Conservation (phyloP, 2,329 filamentous ascomycete genomes). For the Waltergamsia citrina region DNA sequence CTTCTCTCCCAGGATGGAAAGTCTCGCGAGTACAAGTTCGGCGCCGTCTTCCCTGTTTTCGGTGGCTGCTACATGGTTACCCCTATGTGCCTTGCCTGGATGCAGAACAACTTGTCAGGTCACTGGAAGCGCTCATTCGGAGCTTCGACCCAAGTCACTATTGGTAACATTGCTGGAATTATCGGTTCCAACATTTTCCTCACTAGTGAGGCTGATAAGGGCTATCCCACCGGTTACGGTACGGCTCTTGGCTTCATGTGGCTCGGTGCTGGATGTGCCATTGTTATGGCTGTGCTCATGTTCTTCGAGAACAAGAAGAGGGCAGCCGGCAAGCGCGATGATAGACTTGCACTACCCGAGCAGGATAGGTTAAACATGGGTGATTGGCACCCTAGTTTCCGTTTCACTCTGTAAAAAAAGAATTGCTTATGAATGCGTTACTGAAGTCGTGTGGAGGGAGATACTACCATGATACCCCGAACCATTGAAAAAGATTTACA, state of each 20-base stretch:
- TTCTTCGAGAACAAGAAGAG: slow-evolving; percentile 24
- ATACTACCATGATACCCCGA: too few species aligned
- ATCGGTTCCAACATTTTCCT: slow-evolving; percentile 42
- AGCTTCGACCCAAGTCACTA: slow-evolving; percentile 36
- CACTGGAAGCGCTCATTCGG: slow-evolving; percentile 48
- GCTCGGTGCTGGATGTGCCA: slow-evolving; percentile 26
- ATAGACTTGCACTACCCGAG: slow-evolving; percentile 16
- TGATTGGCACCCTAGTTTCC: slow-evolving; percentile 24
- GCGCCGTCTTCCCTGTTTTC: slow-evolving; percentile 43
- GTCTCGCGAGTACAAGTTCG: slow-evolving; percentile 27
- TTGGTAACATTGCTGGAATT: slow-evolving; percentile 41
- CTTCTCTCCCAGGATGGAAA: slow-evolving; percentile 27
- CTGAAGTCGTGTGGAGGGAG: too few species aligned
- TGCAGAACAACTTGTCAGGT: slow-evolving; percentile 45
- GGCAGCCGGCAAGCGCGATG: slow-evolving; percentile 18
- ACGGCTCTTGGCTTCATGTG: slow-evolving; percentile 35
- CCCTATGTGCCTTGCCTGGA: slow-evolving; percentile 45
- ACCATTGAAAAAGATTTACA: too few species aligned
- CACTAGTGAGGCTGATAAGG: slow-evolving; percentile 31
- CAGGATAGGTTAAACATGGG: slow-evolving; percentile 21
- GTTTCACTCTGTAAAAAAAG: slow-evolving; percentile 17
- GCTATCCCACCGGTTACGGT: slow-evolving; percentile 39
- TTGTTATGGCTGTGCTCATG: slow-evolving; percentile 16
- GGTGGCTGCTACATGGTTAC: slow-evolving; percentile 43
- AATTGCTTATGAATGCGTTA: too few species aligned